Percentiles rank a stretch among this genome's conserved stretches.
These are phyloP conservation scores for Eucalyptus guilfoylei DNA, from an alignment of 345 rosid species.

Conservation along the genomic window DNA sequence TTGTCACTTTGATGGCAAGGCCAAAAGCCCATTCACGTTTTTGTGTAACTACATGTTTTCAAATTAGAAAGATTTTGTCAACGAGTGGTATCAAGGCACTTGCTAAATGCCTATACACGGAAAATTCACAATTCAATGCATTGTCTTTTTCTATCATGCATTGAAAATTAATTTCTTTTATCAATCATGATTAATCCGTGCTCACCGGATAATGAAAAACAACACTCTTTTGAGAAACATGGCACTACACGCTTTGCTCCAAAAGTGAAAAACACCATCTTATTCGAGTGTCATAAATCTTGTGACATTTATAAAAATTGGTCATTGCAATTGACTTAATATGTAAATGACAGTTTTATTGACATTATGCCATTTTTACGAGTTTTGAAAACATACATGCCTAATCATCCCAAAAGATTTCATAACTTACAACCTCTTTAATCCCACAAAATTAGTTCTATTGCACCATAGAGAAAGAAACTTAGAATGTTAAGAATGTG, in stretches of 20 bases:
- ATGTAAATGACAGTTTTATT: background rate
- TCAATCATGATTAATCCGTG: background rate
- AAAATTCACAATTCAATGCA: background rate
- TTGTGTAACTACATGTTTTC: background rate
- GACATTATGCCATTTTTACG: background rate
- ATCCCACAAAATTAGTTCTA: background rate
- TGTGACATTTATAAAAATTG: background rate
- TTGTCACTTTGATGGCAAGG: background rate
- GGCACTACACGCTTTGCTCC: background rate
- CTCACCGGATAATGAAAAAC: background rate
- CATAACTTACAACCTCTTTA: background rate
- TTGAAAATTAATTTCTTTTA: background rate
- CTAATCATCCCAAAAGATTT: background rate
- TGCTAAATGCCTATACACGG: background rate
- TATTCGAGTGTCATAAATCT: background rate
- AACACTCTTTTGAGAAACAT: background rate
- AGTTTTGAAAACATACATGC: background rate
- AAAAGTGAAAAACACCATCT: background rate
- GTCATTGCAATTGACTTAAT: background rate
- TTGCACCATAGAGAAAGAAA: background rate
- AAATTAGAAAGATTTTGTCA: background rate
- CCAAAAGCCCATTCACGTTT: background rate
- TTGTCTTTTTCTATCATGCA: background rate
- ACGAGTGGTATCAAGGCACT: background rate
- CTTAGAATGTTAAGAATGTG: background rate